Evolutionary conservation across 176 grass and related monocot species (phyloP), one percentile per base, ranked within the genome.

Genomic region (barley (Hordeum vulgare)): DNA sequence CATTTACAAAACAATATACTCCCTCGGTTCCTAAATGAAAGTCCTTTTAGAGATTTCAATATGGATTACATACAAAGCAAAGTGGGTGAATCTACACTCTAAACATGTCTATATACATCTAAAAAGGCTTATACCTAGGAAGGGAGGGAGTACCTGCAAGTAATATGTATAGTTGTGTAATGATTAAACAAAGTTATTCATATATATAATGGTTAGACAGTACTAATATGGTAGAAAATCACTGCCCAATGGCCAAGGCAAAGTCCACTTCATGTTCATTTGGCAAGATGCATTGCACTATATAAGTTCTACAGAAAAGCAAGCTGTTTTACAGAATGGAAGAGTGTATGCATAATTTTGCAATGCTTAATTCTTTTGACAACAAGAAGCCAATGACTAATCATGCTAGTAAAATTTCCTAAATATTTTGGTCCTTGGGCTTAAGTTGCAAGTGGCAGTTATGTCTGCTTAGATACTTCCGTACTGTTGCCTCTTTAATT

Each of bases 221-320:
- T 66, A 25, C 51, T 74, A 44, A 79, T 62, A 77, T 49, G 59
- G 12, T 64, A 29, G 44, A 80, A 59, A 20, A 76, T 37, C n/a
- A 29, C 45, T 71, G 47, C 31, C 24, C 23, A 69, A 53, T 70
- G 42, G 59, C 76, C 74, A 72, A 11, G 59, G n/a, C 14, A 14
- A 56, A 74, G 11, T 57, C 25, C 25, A 63, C 23, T 78, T 82
- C 26, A 80, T 88, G 20, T 14, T 76, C 34, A 21, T 82, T 60
- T 88, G 66, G 13, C 57, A 63, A 82, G 39, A 78, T 84, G 51
- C 25, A 84, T 0, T n/a, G n/a, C n/a, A n/a, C n/a, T n/a, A n/a
- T 74, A 35, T 88, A 74, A 53, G 11, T 66, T 57, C 68, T 66
- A 74, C 59, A 66, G 21, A 76, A 26, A 31, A 45, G 21, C 14